Base-by-base conservation (phyloP, 495 filamentous ascomycete genomes). In the Penicillium coprophilum region DNA sequence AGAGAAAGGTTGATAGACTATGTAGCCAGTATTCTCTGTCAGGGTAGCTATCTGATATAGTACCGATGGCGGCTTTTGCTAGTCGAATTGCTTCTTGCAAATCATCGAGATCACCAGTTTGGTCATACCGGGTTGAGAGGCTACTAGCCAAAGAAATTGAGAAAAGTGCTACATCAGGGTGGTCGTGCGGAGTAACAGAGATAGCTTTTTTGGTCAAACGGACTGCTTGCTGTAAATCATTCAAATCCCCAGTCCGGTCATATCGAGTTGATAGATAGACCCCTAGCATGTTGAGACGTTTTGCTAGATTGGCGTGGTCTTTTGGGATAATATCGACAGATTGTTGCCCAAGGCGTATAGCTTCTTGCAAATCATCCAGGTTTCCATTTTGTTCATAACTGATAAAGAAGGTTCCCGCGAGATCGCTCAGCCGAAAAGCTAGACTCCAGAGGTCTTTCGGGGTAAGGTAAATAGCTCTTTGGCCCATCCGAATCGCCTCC, bases 31-130 rank as follows among this genome's bases (percentile, higher is more conserved):
- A 19, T 43, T 1, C 40, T 20, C 1, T 19, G 23, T 53, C 17
- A 27, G 20, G 32, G 17, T 57, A 43, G 47, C 55, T 47, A 8
- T 44, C 39, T 40, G 36, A 59, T 5, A 28, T 3, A 24, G 55
- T 55, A 6, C 15, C 28, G 1, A 43, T 19, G 4, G 40, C 40
- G 3, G 1, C 7, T 43, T 43, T 9, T 3, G 40, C 40, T 23
- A 20, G 40, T 2, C 40, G 17, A 19, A 43, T 11, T 20, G 4
- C 40, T 10, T 20, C 40, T 23, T 43, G 7, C 8, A 43, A 23
- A 43, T 43, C 40, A 43, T 43, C 19, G 0, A 43, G 19, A 23
- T 43, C 11, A 9, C 40, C 40, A 9, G 40, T 23, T 23, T 19
- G 40, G 19, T 43, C 21, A 43, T 43, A 43, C 10, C 40, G 40